Percentiles rank a stretch among this genome's conserved stretches.
Conservation (phyloP, 306 rosid genomes). For the Ziziphus jujuba region DNA sequence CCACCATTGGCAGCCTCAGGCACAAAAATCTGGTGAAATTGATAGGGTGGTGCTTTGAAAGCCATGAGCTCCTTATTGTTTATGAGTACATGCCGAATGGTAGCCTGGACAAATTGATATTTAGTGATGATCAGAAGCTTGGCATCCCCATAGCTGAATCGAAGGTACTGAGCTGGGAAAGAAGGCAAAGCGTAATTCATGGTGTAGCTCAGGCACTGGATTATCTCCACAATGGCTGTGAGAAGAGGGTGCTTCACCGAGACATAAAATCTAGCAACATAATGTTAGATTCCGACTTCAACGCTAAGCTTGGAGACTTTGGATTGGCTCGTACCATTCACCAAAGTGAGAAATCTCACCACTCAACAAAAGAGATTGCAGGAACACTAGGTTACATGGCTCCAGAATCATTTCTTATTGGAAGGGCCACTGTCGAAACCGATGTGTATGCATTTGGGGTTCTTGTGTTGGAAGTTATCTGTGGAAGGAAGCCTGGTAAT, state of each 20-base stretch:
- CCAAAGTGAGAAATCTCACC: conserved; percentile 54
- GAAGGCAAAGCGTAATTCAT: conserved; percentile 39
- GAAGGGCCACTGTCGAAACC: conserved; percentile 69
- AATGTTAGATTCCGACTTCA: conserved; percentile 62
- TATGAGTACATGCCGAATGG: conserved; percentile 84
- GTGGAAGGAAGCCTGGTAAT: conserved; percentile 61
- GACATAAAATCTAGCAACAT: conserved; percentile 79
- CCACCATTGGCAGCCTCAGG: conserved; percentile 74
- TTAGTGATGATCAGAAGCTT: conserved; percentile 20
- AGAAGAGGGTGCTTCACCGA: conserved; percentile 64
- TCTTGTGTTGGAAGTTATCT: conserved; percentile 56
- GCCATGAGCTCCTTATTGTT: conserved; percentile 65
- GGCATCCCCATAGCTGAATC: conserved; percentile 7
- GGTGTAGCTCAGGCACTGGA: conserved; percentile 77
- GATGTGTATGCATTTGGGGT: conserved; percentile 81
- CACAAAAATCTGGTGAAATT: conserved; percentile 75
- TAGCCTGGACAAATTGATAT: conserved; percentile 67
- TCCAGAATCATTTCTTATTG: conserved; percentile 62
- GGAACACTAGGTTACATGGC: conserved; percentile 92
- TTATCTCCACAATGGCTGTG: conserved; percentile 75
- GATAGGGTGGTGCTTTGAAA: conserved; percentile 85
- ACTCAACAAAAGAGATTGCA: conserved; percentile 68
- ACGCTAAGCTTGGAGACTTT: conserved; percentile 66
- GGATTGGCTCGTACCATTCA: conserved; percentile 69
- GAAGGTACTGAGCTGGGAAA: conserved; percentile 45